Conservation (phyloP, 129 eudicot genomes). For the Saposhnikovia divaricata region DNA sequence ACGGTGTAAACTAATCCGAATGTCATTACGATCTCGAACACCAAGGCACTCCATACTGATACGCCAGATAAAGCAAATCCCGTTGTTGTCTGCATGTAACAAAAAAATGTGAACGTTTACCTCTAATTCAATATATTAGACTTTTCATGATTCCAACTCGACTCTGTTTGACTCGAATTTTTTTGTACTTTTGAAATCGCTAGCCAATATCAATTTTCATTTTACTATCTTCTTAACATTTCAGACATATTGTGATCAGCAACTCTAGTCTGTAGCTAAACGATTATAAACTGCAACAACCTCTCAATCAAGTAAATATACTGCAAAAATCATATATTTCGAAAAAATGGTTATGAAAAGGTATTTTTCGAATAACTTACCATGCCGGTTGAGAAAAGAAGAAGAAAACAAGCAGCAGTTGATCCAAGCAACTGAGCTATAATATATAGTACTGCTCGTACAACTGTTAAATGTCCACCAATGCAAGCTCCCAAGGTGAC, state of each 20-base stretch:
- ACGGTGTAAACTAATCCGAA: constrained; percentile 61
- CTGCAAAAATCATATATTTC: too few species aligned
- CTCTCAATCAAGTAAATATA: too few species aligned
- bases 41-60: constrained; percentile 39
- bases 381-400: constrained; percentile 41
- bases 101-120: too few species aligned
- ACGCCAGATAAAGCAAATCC: constrained; percentile 37
- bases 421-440: constrained; percentile 53
- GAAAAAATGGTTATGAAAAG: background rate
- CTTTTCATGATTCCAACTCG: too few species aligned
- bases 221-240: too few species aligned
- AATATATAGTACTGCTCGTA: constrained; percentile 34
- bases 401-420: constrained; percentile 42
- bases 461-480: constrained; percentile 43
- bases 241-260: too few species aligned
- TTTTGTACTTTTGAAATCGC: too few species aligned
- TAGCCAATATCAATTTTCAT: too few species aligned
- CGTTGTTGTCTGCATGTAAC: constrained; percentile 25
- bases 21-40: constrained; percentile 50
- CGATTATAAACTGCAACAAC: too few species aligned
- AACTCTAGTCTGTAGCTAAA: too few species aligned
- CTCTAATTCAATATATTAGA: too few species aligned
- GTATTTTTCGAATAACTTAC: constrained; percentile 13
- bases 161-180: too few species aligned
- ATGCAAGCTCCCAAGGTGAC: constrained; percentile 46